Percentiles rank a stretch among this genome's conserved stretches.
Conservation (phyloP, 495 filamentous ascomycete species). For the Xeromyces bisporus region DNA sequence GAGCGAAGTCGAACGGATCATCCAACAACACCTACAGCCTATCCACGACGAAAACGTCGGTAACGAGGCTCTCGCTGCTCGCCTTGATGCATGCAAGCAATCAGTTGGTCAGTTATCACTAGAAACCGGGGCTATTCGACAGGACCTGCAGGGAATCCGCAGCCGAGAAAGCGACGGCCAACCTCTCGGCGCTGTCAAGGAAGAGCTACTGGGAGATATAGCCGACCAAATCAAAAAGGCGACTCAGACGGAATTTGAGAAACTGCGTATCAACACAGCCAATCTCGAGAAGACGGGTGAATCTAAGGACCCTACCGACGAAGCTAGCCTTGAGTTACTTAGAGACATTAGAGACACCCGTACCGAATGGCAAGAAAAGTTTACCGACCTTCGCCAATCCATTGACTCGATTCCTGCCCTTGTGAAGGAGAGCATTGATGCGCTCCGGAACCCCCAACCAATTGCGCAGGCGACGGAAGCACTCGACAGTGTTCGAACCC, state of each 20-base stretch:
- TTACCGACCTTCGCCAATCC: background rate
- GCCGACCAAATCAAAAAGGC: background rate
- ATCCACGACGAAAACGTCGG: background rate
- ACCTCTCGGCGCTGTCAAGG: background rate
- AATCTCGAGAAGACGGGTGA: background rate
- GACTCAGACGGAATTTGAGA: background rate
- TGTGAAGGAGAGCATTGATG: background rate
- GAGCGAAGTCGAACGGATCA: background rate
- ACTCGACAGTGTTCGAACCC: background rate
- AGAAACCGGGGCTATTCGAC: background rate
- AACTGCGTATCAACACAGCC: background rate
- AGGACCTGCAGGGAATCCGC: background rate
- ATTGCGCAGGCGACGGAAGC: background rate
- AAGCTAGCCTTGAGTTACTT: background rate
- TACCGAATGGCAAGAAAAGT: background rate
- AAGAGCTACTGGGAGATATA: background rate
- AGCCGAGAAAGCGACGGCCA: background rate
- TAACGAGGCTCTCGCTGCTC: background rate
- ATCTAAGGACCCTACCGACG: background rate
- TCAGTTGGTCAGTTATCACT: background rate
- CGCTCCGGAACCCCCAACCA: background rate
- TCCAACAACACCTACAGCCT: background rate
- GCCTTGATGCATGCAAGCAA: background rate
- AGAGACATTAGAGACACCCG: background rate
- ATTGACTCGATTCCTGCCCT: background rate